These are phyloP conservation scores for Taphrina betulina DNA, from an alignment of 1,139 yeast genomes.

Conservation along the genomic window DNA sequence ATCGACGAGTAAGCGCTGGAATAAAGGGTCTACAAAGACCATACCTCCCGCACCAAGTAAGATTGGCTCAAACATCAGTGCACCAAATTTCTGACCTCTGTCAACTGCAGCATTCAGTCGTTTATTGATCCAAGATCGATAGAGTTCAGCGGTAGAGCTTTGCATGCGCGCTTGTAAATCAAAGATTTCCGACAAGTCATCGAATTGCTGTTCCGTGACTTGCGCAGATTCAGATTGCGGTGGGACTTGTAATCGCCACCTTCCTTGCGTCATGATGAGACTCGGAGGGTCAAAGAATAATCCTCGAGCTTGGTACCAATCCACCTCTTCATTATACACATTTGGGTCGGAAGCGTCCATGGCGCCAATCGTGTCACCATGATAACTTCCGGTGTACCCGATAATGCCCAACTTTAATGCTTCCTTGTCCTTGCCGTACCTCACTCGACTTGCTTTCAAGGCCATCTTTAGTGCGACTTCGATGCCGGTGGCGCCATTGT, in stretches of 20 bases:
- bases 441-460: constrained; percentile 39
- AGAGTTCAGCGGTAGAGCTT: not conserved
- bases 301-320: constrained; percentile 42
- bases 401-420: constrained; percentile 38
- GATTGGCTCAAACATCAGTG: constrained; percentile 41
- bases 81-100: constrained; percentile 40
- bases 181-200: constrained; percentile 37
- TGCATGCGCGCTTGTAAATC: constrained; percentile 36
- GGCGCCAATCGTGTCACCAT: constrained; percentile 43
- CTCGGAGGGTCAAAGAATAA: constrained; percentile 42
- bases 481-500: constrained; percentile 42
- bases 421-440: constrained; percentile 37
- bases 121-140: constrained; percentile 36
- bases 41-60: constrained; percentile 43
- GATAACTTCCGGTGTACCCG: constrained; percentile 42
- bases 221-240: not conserved
- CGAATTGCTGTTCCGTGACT: constrained; percentile 34
- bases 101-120: constrained; percentile 32
- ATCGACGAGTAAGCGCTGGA: constrained; percentile 41
- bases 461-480: constrained; percentile 44
- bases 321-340: constrained; percentile 40
- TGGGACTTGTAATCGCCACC: constrained; percentile 40
- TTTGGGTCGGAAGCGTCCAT: constrained; percentile 43
- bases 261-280: constrained; percentile 38
- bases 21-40: constrained; percentile 41